phyloP scores from a whole-genome alignment of 2,329 filamentous ascomycete species.

The Biscogniauxia sp. region DNA sequence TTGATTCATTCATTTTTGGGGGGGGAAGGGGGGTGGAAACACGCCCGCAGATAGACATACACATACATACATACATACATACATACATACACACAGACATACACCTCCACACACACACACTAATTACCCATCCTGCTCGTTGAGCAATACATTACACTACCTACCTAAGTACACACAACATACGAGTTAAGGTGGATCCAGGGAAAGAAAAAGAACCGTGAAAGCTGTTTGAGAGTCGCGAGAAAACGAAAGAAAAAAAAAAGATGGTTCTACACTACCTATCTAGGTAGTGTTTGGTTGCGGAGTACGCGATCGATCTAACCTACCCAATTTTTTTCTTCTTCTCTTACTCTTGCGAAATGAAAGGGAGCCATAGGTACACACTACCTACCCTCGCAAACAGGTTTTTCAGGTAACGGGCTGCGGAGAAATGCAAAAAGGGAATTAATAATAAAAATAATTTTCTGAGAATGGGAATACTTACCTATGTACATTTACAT shows the following conservation, averaged over 20 bases:
- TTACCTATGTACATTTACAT: no score
- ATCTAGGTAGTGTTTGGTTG: no score
- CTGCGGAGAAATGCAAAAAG: background rate
- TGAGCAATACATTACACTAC: background rate
- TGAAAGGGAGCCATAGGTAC: conserved; percentile 6
- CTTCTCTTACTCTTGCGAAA: background rate
- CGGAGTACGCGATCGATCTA: conserved; percentile 1
- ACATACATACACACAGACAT: background rate
- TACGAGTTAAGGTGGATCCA: background rate
- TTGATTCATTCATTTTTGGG: background rate
- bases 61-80: background rate
- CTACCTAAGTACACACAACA: no score
- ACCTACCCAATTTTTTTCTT: background rate
- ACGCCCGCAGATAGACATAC: background rate
- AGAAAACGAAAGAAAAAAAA: no score
- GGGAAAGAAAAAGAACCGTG: no score
- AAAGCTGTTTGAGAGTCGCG: no score
- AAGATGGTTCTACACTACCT: background rate
- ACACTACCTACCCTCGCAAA: background rate
- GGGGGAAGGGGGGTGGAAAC: background rate
- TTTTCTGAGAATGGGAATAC: no score
- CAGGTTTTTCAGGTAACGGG: background rate
- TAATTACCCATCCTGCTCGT: background rate
- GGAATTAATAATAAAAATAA: background rate
- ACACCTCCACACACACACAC: background rate